phyloP scores from a whole-genome alignment of 371 early-diverging fungal species.

The Mortierella sp. region DNA sequence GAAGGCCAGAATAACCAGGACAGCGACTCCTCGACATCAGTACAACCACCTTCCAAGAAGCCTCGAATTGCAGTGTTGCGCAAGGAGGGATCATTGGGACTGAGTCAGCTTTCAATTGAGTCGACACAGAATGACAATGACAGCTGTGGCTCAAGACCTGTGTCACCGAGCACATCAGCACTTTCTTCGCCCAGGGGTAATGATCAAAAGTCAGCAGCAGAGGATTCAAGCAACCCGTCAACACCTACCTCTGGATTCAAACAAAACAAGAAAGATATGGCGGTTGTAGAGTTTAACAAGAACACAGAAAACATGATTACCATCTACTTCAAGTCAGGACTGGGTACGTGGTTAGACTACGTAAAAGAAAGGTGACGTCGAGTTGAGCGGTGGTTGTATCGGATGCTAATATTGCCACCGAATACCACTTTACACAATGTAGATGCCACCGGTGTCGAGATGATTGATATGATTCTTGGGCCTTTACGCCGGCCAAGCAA shows the following conservation, averaged over 20 bases:
- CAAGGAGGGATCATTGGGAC: slow-evolving; percentile 10
- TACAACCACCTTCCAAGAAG: slow-evolving; percentile 20
- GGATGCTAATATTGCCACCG: neutral
- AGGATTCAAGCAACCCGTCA: neutral
- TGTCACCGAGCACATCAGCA: neutral
- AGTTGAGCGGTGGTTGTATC: neutral
- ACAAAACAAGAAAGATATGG: neutral
- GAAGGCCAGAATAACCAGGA: neutral
- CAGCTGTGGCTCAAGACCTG: neutral
- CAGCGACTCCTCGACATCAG: neutral
- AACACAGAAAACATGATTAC: slow-evolving; percentile 47
- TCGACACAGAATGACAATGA: neutral
- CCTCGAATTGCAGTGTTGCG: slow-evolving; percentile 10
- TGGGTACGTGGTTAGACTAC: slow-evolving; percentile 27
- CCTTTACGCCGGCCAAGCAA: slow-evolving; percentile 47
- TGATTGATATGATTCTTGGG: slow-evolving; percentile 42
- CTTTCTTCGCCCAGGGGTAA: neutral
- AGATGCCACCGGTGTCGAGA: slow-evolving; percentile 49
- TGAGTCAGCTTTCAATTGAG: slow-evolving; percentile 22
- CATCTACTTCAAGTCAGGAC: slow-evolving; percentile 44
- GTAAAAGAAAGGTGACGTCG: neutral
- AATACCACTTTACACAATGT: neutral
- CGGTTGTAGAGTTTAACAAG: slow-evolving; percentile 41
- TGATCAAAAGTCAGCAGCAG: neutral
- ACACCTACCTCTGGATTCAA: neutral